Evolutionary conservation across 2,329 filamentous ascomycete species (phyloP), one percentile per base, ranked within the genome.

Genomic region (Geoglossum cookeanum): DNA sequence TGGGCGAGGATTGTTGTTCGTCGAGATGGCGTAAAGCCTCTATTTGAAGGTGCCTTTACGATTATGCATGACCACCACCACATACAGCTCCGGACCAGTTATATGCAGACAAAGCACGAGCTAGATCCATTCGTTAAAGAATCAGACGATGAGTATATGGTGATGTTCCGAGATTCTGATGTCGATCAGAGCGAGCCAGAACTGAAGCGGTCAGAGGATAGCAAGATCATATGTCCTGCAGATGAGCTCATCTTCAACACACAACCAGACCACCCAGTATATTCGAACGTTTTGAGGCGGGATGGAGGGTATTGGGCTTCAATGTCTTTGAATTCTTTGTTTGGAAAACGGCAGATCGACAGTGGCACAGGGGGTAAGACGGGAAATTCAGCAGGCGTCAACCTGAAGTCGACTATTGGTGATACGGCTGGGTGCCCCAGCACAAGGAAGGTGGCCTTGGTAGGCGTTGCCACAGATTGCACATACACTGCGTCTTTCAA

Each of bases 401-500:
- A 96, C 66, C 72, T 97, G 62, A 75, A 78, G 37, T 77, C 73
- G 37, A 87, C 80, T 30, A 94, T 98, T 66, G 92, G 92, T 53
- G 84, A 79, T 59, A 85, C 85, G 0, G 67, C 72, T n/a, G 92
- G 92, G 55, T 98, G 92, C 67, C 91, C 91, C 4, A 83, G 77
- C 0, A 91, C 88, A n/a, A 81, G 89, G 62, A 94, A 86, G 69
- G 88, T 98, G 17, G 92, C 92, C 0, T 76, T 97, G 45, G 80
- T 98, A 29, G 92, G 92, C 32, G 81, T 97, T 42, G 92, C 89
- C 7, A 92, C 89, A 0, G 92, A 98, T 69, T 98, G 92, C 73
- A 86, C 81, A 7, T 97, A 97, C 67, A 88, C 83, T 44, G 74
- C 73, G 1, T 75, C 76, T 3, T 94, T 96, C 68, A 78, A 82